phyloP scores from a whole-genome alignment of 148 eudicot species.

The Camellia lanceoleosa region DNA sequence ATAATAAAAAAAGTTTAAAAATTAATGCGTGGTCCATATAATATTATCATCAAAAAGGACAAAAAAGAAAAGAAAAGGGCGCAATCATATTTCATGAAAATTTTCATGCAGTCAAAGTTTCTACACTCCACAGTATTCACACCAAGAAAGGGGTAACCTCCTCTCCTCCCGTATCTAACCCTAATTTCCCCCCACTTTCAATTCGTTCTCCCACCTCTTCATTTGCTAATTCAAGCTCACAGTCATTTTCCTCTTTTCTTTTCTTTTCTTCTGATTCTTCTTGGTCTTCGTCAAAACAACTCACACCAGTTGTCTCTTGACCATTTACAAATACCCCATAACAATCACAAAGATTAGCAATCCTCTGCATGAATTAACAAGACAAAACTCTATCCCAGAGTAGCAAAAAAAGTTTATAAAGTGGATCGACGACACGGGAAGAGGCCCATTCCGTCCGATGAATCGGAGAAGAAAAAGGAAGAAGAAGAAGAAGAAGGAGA shows the following conservation, averaged over 20 bases:
- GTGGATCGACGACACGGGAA: constrained; percentile 48
- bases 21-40: no score
- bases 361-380: background rate
- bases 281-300: background rate
- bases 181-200: background rate
- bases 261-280: background rate
- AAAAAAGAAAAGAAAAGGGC: no score
- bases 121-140: background rate
- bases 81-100: no score
- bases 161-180: background rate
- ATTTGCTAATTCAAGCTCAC: background rate
- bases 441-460: constrained; percentile 34
- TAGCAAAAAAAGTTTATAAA: background rate
- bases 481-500: constrained; percentile 15
- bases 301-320: background rate
- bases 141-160: background rate
- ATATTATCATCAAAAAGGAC: no score
- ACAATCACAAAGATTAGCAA: background rate
- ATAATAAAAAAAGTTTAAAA: no score
- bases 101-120: no score
- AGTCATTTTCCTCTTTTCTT: background rate
- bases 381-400: background rate
- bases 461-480: constrained; percentile 21
- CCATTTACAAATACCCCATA: background rate
- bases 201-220: no score